Evolutionary conservation across 2,329 filamentous ascomycete genomes (phyloP).

Genomic region (Colletotrichum tropicale): DNA sequence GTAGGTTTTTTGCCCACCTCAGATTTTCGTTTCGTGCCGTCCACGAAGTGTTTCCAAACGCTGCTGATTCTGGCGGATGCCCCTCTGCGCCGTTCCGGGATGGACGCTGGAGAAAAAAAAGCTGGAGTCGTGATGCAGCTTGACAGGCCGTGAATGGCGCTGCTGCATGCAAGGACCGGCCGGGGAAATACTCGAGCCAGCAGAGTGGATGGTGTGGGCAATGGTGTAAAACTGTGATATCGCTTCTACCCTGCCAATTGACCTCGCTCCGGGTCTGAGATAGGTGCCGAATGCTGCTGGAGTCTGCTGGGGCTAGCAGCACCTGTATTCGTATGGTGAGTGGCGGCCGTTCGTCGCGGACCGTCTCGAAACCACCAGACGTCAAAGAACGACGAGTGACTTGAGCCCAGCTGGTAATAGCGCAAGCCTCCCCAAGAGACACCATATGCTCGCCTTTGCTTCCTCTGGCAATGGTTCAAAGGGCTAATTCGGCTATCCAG

Average conservation of each 20-base stretch:
- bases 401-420: background rate
- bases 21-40: background rate
- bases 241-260: background rate
- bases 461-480: background rate
- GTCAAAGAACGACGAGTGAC: slow-evolving; percentile 8
- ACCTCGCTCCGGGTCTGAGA: background rate
- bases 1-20: background rate
- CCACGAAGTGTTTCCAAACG: background rate
- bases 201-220: background rate
- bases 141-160: background rate
- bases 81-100: background rate
- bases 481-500: background rate
- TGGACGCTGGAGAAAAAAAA: slow-evolving; percentile 1
- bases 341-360: slow-evolving; percentile 3
- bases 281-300: too few species aligned
- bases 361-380: slow-evolving; percentile 5
- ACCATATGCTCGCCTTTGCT: background rate
- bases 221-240: slow-evolving; percentile 3
- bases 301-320: background rate
- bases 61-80: background rate
- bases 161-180: slow-evolving; percentile 10
- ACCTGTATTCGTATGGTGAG: background rate
- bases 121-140: slow-evolving; percentile 7
- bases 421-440: background rate
- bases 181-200: background rate